These are phyloP conservation scores for Ceraceosorus guamensis DNA, from an alignment of 1,284 basidiomycete genomes.

Conservation along the genomic window DNA sequence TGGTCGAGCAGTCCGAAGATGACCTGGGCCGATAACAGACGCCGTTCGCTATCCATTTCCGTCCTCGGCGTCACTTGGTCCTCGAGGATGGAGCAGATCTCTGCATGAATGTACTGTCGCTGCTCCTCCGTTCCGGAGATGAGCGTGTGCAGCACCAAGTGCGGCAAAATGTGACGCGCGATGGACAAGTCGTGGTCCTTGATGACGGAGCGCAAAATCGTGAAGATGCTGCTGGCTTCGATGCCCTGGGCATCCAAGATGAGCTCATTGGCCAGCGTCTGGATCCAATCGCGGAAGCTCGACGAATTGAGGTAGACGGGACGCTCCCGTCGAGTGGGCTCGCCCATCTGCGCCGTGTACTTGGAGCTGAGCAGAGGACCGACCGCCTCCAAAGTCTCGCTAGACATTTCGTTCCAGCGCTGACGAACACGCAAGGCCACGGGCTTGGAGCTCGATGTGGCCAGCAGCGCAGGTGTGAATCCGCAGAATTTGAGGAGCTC, in stretches of 20 bases:
- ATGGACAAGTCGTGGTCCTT: constrained; percentile 83
- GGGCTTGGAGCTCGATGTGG: constrained; percentile 45
- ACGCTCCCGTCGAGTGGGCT: constrained; percentile 16
- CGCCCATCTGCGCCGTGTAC: constrained; percentile 33
- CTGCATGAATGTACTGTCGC: constrained; percentile 59
- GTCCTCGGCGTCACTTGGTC: constrained; percentile 63
- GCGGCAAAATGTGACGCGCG: constrained; percentile 81
- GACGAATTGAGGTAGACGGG: constrained; percentile 62
- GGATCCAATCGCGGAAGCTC: constrained; percentile 94
- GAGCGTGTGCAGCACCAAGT: constrained; percentile 79
- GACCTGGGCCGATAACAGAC: constrained; percentile 59
- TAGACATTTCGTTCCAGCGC: constrained; percentile 68
- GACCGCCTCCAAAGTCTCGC: constrained; percentile 78
- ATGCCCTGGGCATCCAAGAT: constrained; percentile 56
- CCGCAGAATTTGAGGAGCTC: constrained; percentile 81
- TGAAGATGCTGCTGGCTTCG: constrained; percentile 60
- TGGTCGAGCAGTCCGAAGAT: constrained; percentile 94
- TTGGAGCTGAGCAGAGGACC: constrained; percentile 60
- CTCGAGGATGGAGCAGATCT: constrained; percentile 73
- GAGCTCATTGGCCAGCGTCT: constrained; percentile 79
- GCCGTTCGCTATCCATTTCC: constrained; percentile 29
- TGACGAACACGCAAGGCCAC: constrained; percentile 57
- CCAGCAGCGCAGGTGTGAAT: constrained; percentile 68
- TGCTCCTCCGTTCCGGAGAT: constrained; percentile 66
- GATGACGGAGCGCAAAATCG: constrained; percentile 69